These are phyloP conservation scores for Metschnikowia chrysomelidarum DNA, from an alignment of 805 yeast species.

Conservation along the genomic window DNA sequence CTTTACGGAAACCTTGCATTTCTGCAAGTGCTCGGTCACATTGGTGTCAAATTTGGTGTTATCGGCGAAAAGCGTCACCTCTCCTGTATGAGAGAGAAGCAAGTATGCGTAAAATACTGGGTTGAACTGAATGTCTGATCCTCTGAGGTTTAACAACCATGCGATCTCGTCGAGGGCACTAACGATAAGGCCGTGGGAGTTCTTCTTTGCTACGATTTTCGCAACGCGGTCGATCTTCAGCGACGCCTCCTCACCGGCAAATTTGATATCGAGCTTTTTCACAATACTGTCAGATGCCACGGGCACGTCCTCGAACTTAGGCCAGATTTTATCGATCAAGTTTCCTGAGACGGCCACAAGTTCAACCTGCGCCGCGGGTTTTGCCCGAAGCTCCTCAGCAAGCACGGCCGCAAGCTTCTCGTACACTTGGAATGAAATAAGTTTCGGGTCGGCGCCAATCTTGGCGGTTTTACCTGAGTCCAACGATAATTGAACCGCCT, in stretches of 20 bases:
- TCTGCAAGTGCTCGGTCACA: constrained; percentile 25
- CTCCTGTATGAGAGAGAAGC: constrained; percentile 28
- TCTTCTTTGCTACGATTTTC: constrained; percentile 20
- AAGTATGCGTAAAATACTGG: constrained; percentile 51
- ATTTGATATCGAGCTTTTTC: constrained; percentile 48
- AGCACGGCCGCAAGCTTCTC: constrained; percentile 33
- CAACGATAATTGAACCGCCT: constrained; percentile 48
- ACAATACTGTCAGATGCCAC: constrained; percentile 48
- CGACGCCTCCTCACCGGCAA: constrained; percentile 61
- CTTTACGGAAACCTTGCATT: constrained; percentile 30
- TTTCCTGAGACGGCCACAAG: constrained; percentile 52
- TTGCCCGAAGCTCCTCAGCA: constrained; percentile 22
- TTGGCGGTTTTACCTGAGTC: constrained; percentile 42
- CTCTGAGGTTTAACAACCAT: constrained; percentile 52
- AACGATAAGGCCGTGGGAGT: constrained; percentile 38
- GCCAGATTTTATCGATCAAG: constrained; percentile 76
- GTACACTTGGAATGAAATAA: constrained; percentile 39
- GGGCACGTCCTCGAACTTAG: constrained; percentile 62
- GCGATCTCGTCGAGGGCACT: constrained; percentile 53
- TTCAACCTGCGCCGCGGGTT: constrained; percentile 35
- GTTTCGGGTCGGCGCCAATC: constrained; percentile 51
- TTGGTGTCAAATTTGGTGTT: constrained; percentile 36
- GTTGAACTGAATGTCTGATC: constrained; percentile 53
- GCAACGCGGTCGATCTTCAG: constrained; percentile 54
- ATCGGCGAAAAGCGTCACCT: constrained; percentile 44